A percentile compares a stretch with the other conserved stretches of the same genome.
Evolutionary conservation across 2,329 filamentous ascomycete genomes (phyloP).

Genomic region (Botryosphaeria dothidea): DNA sequence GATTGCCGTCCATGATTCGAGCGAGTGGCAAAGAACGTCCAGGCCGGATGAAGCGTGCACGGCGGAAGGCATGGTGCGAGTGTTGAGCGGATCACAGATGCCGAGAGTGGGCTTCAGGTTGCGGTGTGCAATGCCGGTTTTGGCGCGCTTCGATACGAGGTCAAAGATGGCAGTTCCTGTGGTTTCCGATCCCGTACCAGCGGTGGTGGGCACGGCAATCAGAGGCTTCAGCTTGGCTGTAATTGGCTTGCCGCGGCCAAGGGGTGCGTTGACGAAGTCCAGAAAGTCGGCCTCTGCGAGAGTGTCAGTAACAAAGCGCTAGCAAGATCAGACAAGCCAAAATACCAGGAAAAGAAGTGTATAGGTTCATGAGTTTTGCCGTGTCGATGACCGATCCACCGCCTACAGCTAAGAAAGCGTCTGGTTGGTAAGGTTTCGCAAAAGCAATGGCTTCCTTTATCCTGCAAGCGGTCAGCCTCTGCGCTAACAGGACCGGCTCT

Average conservation of each 20-base stretch:
- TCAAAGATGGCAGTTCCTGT: constrained; percentile 99
- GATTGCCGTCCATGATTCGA: constrained; percentile 98
- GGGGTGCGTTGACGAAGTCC: constrained; percentile 94
- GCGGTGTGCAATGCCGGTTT: constrained; percentile 93
- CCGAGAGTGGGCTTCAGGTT: constrained; percentile 94
- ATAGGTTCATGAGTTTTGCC: constrained; percentile 97
- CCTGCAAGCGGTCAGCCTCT: constrained; percentile 44
- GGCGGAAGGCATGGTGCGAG: constrained; percentile 89
- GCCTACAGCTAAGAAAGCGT: constrained; percentile 89
- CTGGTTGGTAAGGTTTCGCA: constrained; percentile 75
- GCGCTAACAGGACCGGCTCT: not conserved
- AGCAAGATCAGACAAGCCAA: not conserved
- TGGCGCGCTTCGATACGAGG: constrained; percentile 82
- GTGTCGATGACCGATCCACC: constrained; percentile 97
- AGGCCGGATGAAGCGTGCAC: constrained; percentile 91
- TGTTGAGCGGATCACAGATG: constrained; percentile 85
- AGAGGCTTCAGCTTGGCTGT: constrained; percentile 71
- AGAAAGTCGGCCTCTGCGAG: constrained; percentile 78
- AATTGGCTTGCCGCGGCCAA: constrained; percentile 81
- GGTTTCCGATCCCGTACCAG: constrained; percentile 88
- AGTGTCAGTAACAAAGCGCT: constrained; percentile 7
- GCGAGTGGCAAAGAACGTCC: constrained; percentile 90
- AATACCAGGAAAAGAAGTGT: constrained; percentile 72
- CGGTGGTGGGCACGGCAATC: constrained; percentile 81
- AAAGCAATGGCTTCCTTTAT: constrained; percentile 89